Conservation (phyloP, 176 grass and related monocot species). For the Bothriochloa decipiens region DNA sequence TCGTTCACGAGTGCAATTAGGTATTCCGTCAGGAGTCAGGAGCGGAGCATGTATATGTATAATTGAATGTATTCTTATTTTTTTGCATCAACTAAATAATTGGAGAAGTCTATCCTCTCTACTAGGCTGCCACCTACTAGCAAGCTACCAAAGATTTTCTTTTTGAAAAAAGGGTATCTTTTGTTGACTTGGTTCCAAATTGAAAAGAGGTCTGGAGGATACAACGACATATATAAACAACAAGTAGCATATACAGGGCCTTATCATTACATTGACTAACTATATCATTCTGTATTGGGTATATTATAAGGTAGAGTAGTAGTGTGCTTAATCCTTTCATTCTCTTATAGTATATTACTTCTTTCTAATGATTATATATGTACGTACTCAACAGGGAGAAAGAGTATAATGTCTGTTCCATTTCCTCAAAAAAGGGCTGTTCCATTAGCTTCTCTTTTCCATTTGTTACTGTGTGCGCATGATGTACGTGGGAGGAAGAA, state of each 20-base stretch:
- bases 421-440: too few relatives aligned
- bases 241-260: background rate
- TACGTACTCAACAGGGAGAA: too few relatives aligned
- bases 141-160: background rate
- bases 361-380: too few relatives aligned
- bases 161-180: background rate
- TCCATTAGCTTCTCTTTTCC: too few relatives aligned
- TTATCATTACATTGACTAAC: conserved; percentile 28
- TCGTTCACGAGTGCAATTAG: background rate
- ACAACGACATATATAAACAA: background rate
- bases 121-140: background rate
- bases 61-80: background rate
- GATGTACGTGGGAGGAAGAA: too few relatives aligned
- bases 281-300: conserved; percentile 1
- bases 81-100: background rate
- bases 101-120: background rate
- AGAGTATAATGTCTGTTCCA: too few relatives aligned
- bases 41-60: background rate
- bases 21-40: background rate
- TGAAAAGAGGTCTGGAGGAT: conserved; percentile 10
- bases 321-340: too few relatives aligned
- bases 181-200: conserved; percentile 17
- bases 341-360: too few relatives aligned
- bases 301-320: background rate
- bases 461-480: too few relatives aligned